These are phyloP conservation scores for Paraconiothyrium brasiliense DNA, from an alignment of 2,329 filamentous ascomycete species.

Conservation along the genomic window DNA sequence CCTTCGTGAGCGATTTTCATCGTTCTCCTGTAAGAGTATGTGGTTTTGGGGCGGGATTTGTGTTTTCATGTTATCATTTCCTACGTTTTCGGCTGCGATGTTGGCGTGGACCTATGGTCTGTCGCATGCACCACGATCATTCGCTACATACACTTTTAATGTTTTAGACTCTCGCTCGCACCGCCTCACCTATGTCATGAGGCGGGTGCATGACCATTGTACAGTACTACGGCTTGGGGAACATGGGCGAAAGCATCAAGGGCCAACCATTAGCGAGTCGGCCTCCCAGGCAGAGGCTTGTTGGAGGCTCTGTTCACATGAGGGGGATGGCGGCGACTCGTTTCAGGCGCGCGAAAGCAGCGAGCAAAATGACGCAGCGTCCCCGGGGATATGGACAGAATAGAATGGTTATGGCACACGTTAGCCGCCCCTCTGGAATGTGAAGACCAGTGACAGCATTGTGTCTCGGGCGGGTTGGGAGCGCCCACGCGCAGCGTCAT, in stretches of 20 bases:
- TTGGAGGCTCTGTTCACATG: conserved; percentile 19
- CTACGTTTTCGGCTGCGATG: conserved; percentile 19
- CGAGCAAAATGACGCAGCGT: conserved; percentile 37
- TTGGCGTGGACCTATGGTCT: conserved; percentile 26
- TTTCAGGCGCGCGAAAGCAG: conserved; percentile 28
- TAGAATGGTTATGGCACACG: conserved; percentile 29
- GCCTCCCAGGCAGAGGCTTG: conserved; percentile 14
- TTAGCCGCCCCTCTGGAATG: conserved; percentile 8
- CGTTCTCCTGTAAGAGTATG: conserved; percentile 45
- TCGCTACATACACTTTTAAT: conserved; percentile 48
- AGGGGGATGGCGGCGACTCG: conserved; percentile 20
- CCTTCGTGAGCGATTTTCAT: conserved; percentile 34
- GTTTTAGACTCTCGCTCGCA: conserved; percentile 50
- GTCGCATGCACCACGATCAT: conserved; percentile 38
- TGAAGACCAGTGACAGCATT: conserved; percentile 9
- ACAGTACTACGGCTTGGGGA: conserved; percentile 35
- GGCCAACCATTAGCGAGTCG: conserved; percentile 6
- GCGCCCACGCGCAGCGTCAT: conserved; percentile 2
- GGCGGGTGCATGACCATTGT: conserved; percentile 47
- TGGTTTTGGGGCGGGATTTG: conserved; percentile 17
- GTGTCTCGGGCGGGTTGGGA: neutral
- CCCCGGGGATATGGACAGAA: conserved; percentile 25
- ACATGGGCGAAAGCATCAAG: conserved; percentile 7
- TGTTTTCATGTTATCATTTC: conserved; percentile 14
- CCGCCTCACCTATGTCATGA: conserved; percentile 19